Evolutionary conservation across 495 filamentous ascomycete species (phyloP).

Genomic region (Amorphotheca resinae): DNA sequence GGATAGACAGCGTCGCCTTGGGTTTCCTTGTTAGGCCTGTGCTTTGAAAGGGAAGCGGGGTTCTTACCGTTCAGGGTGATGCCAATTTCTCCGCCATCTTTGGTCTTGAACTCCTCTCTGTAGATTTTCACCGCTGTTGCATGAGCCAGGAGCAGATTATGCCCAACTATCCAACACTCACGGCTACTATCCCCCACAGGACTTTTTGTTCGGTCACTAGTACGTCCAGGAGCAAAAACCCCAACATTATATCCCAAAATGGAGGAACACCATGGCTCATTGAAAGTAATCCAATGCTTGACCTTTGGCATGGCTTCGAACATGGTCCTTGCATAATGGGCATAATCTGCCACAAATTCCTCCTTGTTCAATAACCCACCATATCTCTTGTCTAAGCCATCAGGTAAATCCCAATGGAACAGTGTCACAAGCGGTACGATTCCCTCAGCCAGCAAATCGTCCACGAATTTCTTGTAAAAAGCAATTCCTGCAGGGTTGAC

Average conservation of each 20-base stretch:
- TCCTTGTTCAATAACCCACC: conserved; percentile 45
- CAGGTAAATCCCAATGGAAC: conserved; percentile 53
- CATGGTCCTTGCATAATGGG: conserved; percentile 43
- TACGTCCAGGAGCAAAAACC: conserved; percentile 46
- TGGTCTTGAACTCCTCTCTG: conserved; percentile 53
- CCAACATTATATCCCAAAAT: conserved; percentile 49
- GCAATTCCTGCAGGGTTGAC: conserved; percentile 46
- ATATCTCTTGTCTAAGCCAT: conserved; percentile 48
- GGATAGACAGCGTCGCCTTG: conserved; percentile 43
- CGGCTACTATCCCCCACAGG: conserved; percentile 41
- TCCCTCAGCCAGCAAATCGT: conserved; percentile 44
- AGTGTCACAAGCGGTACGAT: conserved; percentile 50
- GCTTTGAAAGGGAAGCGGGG: background rate
- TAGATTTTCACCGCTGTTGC: conserved; percentile 51
- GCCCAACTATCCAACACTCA: conserved; percentile 49
- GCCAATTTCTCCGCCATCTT: conserved; percentile 44
- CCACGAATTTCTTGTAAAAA: conserved; percentile 48
- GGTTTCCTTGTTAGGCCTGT: conserved; percentile 1
- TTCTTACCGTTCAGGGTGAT: conserved; percentile 45
- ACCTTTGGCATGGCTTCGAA: conserved; percentile 47
- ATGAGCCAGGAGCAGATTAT: conserved; percentile 47
- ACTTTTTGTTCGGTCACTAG: conserved; percentile 42
- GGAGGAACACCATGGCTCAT: conserved; percentile 50
- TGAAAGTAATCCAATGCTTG: conserved; percentile 56
- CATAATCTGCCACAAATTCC: conserved; percentile 48